A percentile compares a stretch with the other conserved stretches of the same genome.
phyloP scores from a whole-genome alignment of 2,329 filamentous ascomycete genomes.

The Nothophoma quercina region DNA sequence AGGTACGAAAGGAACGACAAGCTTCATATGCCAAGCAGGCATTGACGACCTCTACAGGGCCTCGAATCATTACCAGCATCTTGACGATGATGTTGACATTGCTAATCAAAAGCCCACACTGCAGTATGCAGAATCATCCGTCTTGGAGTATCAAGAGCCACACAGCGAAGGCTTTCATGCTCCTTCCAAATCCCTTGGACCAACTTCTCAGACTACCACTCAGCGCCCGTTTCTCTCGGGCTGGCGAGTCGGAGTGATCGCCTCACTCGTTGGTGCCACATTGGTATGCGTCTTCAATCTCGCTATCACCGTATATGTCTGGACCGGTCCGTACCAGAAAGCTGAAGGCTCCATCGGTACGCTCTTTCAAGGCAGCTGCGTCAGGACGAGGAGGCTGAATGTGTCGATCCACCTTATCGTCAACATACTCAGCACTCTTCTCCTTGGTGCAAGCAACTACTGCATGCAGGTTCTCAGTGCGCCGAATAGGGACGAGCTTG shows the following conservation, averaged over 20 bases:
- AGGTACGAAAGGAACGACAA: neutral
- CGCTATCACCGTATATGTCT: constrained; percentile 10
- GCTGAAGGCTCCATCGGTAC: neutral
- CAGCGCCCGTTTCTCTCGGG: constrained; percentile 1
- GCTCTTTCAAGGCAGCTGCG: constrained; percentile 11
- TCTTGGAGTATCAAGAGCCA: neutral
- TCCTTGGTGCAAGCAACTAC: constrained; percentile 36
- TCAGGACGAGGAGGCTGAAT: constrained; percentile 7
- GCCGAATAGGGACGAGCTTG: constrained; percentile 30
- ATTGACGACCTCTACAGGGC: neutral
- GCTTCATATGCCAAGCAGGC: too few species aligned
- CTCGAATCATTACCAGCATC: neutral
- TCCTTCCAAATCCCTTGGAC: neutral
- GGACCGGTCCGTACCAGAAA: neutral
- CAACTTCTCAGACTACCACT: neutral
- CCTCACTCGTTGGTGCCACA: constrained; percentile 13
- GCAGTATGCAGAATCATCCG: neutral
- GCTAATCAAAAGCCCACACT: neutral
- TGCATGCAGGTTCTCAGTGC: constrained; percentile 38
- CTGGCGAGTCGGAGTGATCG: constrained; percentile 18
- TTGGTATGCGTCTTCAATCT: constrained; percentile 12
- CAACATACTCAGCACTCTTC: constrained; percentile 53
- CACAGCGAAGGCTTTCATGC: neutral
- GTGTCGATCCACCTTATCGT: constrained; percentile 55
- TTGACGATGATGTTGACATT: neutral